These are phyloP conservation scores for Diplogelasinospora grovesii DNA, from an alignment of 495 filamentous ascomycete species.

Conservation along the genomic window DNA sequence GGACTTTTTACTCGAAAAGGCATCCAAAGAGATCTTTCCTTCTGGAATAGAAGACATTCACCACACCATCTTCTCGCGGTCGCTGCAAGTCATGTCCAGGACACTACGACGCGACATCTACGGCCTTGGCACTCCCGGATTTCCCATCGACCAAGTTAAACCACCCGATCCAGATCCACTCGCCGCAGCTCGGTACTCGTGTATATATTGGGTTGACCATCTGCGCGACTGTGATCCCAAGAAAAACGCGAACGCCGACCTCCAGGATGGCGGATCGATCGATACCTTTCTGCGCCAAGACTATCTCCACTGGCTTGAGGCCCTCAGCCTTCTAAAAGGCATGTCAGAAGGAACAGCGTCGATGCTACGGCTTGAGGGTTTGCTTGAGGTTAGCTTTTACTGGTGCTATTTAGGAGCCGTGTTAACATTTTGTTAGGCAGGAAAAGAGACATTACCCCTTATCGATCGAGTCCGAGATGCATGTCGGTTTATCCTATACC, in stretches of 20 bases:
- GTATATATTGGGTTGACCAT: constrained; percentile 34
- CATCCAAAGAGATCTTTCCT: constrained; percentile 1
- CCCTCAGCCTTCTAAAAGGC: constrained; percentile 24
- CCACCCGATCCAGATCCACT: constrained; percentile 25
- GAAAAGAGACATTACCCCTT: not conserved
- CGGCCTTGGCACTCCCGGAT: constrained; percentile 4
- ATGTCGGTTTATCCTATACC: constrained; percentile 24
- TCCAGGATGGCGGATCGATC: constrained; percentile 9
- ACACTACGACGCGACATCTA: constrained; percentile 17
- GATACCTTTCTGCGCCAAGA: not conserved
- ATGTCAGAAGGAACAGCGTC: constrained; percentile 16
- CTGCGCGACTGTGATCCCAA: constrained; percentile 12
- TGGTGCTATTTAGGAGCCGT: not conserved
- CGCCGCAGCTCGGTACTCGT: constrained; percentile 26
- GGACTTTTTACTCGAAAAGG: constrained; percentile 24
- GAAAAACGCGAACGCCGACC: not conserved
- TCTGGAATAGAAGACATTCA: constrained; percentile 20
- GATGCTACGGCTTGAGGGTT: constrained; percentile 12
- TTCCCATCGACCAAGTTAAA: constrained; percentile 7
- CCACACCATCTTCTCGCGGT: constrained; percentile 20
- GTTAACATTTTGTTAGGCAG: not conserved
- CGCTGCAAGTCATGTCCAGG: constrained; percentile 19
- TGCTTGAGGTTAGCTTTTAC: constrained; percentile 13
- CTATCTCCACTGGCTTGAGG: constrained; percentile 19
- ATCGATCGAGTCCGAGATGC: constrained; percentile 10